Conservation (phyloP, 164 flowering plant genomes). For the Piper longum region DNA sequence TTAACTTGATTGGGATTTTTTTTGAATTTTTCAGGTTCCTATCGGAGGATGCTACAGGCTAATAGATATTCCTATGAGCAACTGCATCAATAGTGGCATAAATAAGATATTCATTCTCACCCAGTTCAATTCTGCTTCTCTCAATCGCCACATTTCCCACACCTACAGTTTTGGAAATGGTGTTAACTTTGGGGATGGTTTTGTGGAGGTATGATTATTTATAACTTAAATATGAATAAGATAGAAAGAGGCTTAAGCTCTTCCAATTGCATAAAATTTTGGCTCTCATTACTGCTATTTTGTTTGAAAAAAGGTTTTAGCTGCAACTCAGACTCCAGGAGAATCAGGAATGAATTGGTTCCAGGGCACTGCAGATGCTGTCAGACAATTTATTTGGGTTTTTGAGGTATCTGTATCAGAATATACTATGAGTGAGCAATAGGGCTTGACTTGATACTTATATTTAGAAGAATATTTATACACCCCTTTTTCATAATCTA, state of each 20-base stretch:
- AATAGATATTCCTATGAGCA: conserved; percentile 7
- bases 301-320: conserved; percentile 13
- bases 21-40: conserved; percentile 7
- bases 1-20: background rate
- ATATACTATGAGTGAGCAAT: no score
- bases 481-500: conserved; percentile 7
- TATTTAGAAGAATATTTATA: background rate
- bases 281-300: background rate
- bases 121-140: conserved; percentile 12
- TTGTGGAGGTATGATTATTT: conserved; percentile 9
- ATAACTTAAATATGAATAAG: background rate
- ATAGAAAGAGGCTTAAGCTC: background rate
- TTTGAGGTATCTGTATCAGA: conserved; percentile 5
- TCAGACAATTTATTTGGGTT: conserved; percentile 6
- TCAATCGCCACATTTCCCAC: conserved; percentile 10
- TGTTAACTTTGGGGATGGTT: background rate
- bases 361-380: no score
- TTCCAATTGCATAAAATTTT: background rate
- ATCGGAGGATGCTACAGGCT: conserved; percentile 16
- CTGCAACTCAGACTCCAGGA: conserved; percentile 1
- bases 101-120: no score
- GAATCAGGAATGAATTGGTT: no score
- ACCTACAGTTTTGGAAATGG: conserved; percentile 13
- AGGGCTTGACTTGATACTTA: background rate
- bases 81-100: no score